These are phyloP conservation scores for Diplocarpon mali DNA, from an alignment of 2,329 filamentous ascomycete genomes.

Conservation along the genomic window DNA sequence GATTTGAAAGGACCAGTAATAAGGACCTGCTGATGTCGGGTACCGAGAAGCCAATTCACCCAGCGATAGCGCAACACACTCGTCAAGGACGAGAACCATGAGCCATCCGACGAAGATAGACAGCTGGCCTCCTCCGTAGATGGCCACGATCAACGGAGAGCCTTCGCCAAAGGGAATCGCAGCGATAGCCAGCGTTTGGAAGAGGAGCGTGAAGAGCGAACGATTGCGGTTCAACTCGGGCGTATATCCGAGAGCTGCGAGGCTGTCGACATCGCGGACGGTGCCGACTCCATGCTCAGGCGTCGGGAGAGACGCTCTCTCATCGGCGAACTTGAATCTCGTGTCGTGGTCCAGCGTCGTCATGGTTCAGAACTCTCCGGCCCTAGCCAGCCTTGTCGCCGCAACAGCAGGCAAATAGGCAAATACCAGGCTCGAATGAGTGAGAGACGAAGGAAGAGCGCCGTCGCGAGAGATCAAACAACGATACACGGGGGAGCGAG, in stretches of 20 bases:
- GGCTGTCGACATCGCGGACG: conserved; percentile 15
- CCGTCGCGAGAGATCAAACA: too few relatives aligned
- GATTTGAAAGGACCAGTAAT: conserved; percentile 71
- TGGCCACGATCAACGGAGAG: conserved; percentile 23
- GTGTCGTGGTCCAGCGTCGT: not conserved
- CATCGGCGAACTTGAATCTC: conserved; percentile 4
- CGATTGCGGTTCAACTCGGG: conserved; percentile 46
- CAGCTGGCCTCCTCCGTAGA: conserved; percentile 34
- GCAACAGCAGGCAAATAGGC: too few relatives aligned
- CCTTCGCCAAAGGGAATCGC: conserved; percentile 44
- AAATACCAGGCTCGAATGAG: too few relatives aligned
- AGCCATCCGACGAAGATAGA: conserved; percentile 48
- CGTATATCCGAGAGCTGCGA: conserved; percentile 40
- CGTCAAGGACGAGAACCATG: conserved; percentile 39
- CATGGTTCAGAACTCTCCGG: too few relatives aligned
- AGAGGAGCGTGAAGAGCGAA: conserved; percentile 47
- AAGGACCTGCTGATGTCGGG: conserved; percentile 67
- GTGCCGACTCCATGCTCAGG: conserved; percentile 5
- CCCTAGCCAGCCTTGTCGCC: too few relatives aligned
- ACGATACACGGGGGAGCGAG: too few relatives aligned
- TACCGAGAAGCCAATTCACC: conserved; percentile 68
- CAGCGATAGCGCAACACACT: conserved; percentile 59
- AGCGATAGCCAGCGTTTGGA: conserved; percentile 49
- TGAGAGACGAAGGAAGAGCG: too few relatives aligned
- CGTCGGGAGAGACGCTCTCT: conserved; percentile 4